Conservation (phyloP, 345 rosid genomes). For the Syzygium grande region DNA sequence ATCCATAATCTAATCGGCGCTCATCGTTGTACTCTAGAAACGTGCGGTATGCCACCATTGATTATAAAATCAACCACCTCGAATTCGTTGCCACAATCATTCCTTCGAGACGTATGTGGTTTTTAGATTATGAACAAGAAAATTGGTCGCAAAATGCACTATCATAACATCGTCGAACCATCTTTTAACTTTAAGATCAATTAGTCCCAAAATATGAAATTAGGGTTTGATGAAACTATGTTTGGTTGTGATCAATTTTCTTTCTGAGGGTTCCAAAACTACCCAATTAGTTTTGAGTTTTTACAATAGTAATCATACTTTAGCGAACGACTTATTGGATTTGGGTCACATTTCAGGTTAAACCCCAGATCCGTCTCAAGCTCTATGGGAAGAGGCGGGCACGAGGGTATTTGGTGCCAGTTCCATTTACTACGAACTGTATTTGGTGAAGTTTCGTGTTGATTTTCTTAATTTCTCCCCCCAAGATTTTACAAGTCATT, state of each 20-base stretch:
- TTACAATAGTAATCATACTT: background rate
- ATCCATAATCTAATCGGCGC: background rate
- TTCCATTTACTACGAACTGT: background rate
- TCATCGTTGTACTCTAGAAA: background rate
- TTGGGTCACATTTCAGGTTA: background rate
- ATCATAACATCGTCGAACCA: no score
- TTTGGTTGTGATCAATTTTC: background rate
- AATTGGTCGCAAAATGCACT: no score
- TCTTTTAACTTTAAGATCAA: no score
- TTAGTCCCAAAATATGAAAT: background rate
- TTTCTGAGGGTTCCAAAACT: background rate
- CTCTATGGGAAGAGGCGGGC: background rate
- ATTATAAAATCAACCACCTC: background rate
- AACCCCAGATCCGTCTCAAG: background rate
- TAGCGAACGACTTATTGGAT: background rate
- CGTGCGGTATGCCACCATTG: no score
- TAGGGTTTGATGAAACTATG: background rate
- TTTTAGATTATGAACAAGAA: no score
- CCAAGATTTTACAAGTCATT: background rate
- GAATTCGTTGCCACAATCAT: background rate
- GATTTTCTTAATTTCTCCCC: background rate
- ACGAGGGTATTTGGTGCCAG: background rate
- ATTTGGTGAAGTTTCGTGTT: background rate
- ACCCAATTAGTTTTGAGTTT: background rate
- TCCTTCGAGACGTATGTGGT: rapidly evolving